Conservation (phyloP, 306 rosid genomes). For the Myrica gale region DNA sequence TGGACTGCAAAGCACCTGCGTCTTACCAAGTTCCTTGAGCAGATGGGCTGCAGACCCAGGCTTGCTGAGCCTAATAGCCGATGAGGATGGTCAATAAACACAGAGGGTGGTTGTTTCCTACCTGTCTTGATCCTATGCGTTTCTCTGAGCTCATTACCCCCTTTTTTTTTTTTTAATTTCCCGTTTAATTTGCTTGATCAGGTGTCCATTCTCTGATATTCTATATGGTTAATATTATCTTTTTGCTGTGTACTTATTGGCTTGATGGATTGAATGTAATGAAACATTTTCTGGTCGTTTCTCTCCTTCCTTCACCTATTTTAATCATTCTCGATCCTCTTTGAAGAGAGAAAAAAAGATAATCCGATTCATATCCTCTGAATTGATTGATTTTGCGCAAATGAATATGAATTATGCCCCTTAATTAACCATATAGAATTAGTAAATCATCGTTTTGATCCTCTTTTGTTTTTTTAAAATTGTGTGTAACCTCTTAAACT, state of each 20-base stretch:
- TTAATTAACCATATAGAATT: too few relatives aligned
- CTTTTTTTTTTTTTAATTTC: neutral
- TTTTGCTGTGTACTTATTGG: constrained; percentile 16
- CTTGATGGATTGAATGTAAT: constrained; percentile 27
- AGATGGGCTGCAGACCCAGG: constrained; percentile 67
- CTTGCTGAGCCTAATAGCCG: constrained; percentile 64
- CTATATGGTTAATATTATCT: constrained; percentile 11
- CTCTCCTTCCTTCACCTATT: too few relatives aligned
- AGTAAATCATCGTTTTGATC: too few relatives aligned
- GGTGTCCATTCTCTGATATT: constrained; percentile 29
- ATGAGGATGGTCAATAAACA: constrained; percentile 28
- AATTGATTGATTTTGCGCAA: too few relatives aligned
- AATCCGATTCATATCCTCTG: too few relatives aligned
- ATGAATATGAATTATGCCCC: too few relatives aligned
- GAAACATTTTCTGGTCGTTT: neutral
- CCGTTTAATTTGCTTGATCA: constrained; percentile 27
- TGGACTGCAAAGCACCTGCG: constrained; percentile 83
- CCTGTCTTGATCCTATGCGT: constrained; percentile 14
- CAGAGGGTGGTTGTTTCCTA: constrained; percentile 13
- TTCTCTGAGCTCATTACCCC: neutral
- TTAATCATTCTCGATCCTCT: too few relatives aligned
- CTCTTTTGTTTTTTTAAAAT: too few relatives aligned
- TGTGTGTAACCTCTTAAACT: too few relatives aligned
- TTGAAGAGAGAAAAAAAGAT: too few relatives aligned
- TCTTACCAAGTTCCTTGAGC: constrained; percentile 75